Percentiles rank a stretch among this genome's conserved stretches.
These are phyloP conservation scores for Orbilia brochopaga DNA, from an alignment of 2,329 filamentous ascomycete species.

Conservation along the genomic window DNA sequence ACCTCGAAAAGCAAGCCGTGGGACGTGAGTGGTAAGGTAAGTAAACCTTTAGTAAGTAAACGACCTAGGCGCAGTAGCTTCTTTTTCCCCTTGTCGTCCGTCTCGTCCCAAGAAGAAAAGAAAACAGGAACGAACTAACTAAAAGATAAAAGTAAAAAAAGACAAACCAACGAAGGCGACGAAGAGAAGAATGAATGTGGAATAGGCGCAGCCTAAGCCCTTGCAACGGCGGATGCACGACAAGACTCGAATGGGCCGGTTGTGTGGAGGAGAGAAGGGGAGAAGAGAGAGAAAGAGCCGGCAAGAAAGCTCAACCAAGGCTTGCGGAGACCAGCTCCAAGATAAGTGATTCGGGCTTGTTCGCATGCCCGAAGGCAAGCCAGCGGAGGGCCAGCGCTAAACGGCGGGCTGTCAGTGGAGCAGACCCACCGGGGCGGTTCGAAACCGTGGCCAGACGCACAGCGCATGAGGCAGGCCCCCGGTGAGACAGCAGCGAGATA, in stretches of 20 bases:
- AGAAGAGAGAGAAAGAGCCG: slow-evolving; percentile 30
- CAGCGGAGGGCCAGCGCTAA: slow-evolving; percentile 40
- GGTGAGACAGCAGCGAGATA: slow-evolving; percentile 24
- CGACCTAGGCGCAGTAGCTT: too few species aligned
- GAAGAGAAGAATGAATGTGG: slow-evolving; percentile 55
- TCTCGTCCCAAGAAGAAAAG: slow-evolving; percentile 49
- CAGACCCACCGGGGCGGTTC: slow-evolving; percentile 50
- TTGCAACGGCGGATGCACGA: slow-evolving; percentile 54
- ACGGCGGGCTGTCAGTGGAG: slow-evolving; percentile 41
- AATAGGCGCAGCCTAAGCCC: slow-evolving; percentile 57
- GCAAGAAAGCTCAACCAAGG: slow-evolving; percentile 20
- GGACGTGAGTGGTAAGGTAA: too few species aligned
- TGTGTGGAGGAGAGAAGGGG: slow-evolving; percentile 52
- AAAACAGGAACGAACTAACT: slow-evolving; percentile 61
- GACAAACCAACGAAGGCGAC: slow-evolving; percentile 56
- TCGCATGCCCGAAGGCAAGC: slow-evolving; percentile 17
- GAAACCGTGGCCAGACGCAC: slow-evolving; percentile 50
- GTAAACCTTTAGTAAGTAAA: slow-evolving; percentile 21
- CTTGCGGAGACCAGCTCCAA: slow-evolving; percentile 49
- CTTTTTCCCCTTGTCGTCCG: slow-evolving; percentile 25
- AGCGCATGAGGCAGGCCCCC: slow-evolving; percentile 42
- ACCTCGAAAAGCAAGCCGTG: slow-evolving; percentile 21
- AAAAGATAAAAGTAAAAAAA: slow-evolving; percentile 63
- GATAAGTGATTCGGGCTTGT: slow-evolving; percentile 46
- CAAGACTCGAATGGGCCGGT: slow-evolving; percentile 57